Evolutionary conservation across 148 eudicot genomes (phyloP).

Genomic region (Simmondsia chinensis): DNA sequence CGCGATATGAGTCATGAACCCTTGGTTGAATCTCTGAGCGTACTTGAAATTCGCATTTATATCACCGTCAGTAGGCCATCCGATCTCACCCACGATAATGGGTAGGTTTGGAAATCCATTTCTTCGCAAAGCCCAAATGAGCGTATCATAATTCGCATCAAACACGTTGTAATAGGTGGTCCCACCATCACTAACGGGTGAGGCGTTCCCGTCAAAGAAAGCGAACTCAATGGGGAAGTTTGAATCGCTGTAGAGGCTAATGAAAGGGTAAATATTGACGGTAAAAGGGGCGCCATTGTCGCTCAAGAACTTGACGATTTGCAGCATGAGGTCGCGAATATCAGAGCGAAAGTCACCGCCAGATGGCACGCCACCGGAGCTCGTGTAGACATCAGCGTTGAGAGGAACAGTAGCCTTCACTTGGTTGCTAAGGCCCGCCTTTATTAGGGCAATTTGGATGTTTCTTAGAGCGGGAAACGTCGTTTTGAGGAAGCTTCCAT

Average conservation of each 20-base stretch:
- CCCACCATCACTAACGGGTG: slow-evolving; percentile 57
- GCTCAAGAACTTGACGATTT: slow-evolving; percentile 56
- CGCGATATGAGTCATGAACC: slow-evolving; percentile 63
- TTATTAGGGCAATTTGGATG: slow-evolving; percentile 64
- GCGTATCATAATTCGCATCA: slow-evolving; percentile 85
- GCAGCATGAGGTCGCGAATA: slow-evolving; percentile 47
- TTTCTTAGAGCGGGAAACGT: slow-evolving; percentile 83
- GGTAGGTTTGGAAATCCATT: slow-evolving; percentile 73
- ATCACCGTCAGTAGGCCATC: slow-evolving; percentile 95
- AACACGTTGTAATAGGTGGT: slow-evolving; percentile 76
- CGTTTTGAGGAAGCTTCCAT: slow-evolving; percentile 64
- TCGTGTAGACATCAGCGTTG: slow-evolving; percentile 70
- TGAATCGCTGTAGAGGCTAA: slow-evolving; percentile 58
- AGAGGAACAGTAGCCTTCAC: slow-evolving; percentile 71
- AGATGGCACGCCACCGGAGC: slow-evolving; percentile 44
- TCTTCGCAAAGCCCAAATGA: slow-evolving; percentile 70
- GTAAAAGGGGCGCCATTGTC: slow-evolving; percentile 66
- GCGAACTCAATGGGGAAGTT: slow-evolving; percentile 80
- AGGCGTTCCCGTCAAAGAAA: slow-evolving; percentile 65
- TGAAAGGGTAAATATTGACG: slow-evolving; percentile 86
- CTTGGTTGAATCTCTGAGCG: slow-evolving; percentile 82
- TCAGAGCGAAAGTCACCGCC: slow-evolving; percentile 76
- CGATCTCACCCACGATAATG: slow-evolving; percentile 74
- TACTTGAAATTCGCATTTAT: slow-evolving; percentile 48
- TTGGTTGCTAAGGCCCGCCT: slow-evolving; percentile 47